phyloP scores from a whole-genome alignment of 768 basidiomycete genomes.

The Coprinopsis cinerea region DNA sequence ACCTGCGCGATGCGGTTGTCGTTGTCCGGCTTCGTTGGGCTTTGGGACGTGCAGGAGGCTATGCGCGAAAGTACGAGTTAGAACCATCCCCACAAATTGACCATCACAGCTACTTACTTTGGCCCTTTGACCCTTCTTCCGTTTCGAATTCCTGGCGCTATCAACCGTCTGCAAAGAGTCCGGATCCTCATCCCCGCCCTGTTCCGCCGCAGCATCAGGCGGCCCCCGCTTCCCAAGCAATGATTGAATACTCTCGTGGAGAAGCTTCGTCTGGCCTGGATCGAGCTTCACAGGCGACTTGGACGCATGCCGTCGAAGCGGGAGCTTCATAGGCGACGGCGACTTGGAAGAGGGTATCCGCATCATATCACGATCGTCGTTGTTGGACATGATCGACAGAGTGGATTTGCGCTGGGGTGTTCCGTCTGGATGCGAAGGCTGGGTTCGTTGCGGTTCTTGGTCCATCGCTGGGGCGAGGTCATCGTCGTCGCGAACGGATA shows the following conservation, averaged over 20 bases:
- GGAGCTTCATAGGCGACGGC: slow-evolving; percentile 47
- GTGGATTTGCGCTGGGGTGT: not conserved
- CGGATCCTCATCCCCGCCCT: slow-evolving; percentile 5
- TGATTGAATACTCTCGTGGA: slow-evolving; percentile 64
- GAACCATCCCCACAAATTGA: not conserved
- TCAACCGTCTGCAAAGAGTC: slow-evolving; percentile 3
- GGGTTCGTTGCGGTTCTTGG: not conserved
- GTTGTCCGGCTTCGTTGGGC: slow-evolving; percentile 19
- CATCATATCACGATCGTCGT: not conserved
- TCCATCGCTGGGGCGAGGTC: not conserved
- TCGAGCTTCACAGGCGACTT: slow-evolving; percentile 40
- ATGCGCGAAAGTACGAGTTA: slow-evolving; percentile 1
- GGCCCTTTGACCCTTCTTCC: slow-evolving; percentile 31
- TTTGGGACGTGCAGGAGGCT: slow-evolving; percentile 34
- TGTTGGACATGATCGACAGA: not conserved
- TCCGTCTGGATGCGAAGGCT: not conserved
- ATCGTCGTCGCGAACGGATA: not conserved
- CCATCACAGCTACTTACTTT: slow-evolving; percentile 21
- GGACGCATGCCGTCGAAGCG: slow-evolving; percentile 19
- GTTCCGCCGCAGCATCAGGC: slow-evolving; percentile 24
- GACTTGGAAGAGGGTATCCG: slow-evolving; percentile 55
- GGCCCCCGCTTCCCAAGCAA: slow-evolving; percentile 63
- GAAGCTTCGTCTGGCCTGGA: slow-evolving; percentile 45
- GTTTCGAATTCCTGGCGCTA: slow-evolving; percentile 19
- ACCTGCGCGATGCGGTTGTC: slow-evolving; percentile 14